Base-by-base conservation (phyloP, 2,329 filamentous ascomycete genomes). In the Fusarium foetens region DNA sequence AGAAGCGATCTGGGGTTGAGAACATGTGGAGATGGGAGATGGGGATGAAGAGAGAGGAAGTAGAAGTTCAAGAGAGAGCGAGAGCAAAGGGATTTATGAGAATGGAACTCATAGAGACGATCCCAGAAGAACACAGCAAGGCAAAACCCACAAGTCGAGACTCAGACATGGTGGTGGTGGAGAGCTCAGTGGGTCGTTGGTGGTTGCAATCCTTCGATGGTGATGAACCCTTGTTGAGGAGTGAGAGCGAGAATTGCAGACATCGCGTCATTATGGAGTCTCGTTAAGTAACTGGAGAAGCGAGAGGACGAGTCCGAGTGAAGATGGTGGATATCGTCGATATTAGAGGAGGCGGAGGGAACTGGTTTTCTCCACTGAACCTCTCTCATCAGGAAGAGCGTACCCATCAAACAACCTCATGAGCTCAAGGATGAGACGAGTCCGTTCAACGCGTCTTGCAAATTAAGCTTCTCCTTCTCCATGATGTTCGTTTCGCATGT, bases 251-350 rank as follows among this genome's bases (percentile, higher is more conserved):
- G 36, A 31, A 70, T 48, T 29, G 54, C 39, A 51, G 51, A 29
- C 66, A 66, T 72, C 58, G 67, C 70, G 70, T 72, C 70, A 73
- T 68, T 60, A 73, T 68, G 66, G 70, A 33, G 62, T 59, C 70
- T 42, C 12, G 41, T 42, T 36, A 57, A 69, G 65, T 43, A 52
- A 65, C 3, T 53, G 31, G 49, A 46, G 45, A 48, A 45, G 52
- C 51, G 45, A 60, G 38, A 68, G 41, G 48, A 21, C 55, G 61
- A 66, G 51, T 69, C 41, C 39, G 43, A 65, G 57, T 27, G 27
- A 31, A 54, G 27, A 49, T 21, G 31, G 70, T 72, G 70, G 70
- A 70, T 72, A 73, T 72, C 21, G 36, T 66, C 25, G 35, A 63
- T 52, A 49, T 63, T 64, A 25, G 25, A 65, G 57, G 54, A 67